A percentile compares a stretch with the other conserved stretches of the same genome.
Evolutionary conservation across 179 eudicot genomes (phyloP).

Genomic region (Amaranthus tricolor): DNA sequence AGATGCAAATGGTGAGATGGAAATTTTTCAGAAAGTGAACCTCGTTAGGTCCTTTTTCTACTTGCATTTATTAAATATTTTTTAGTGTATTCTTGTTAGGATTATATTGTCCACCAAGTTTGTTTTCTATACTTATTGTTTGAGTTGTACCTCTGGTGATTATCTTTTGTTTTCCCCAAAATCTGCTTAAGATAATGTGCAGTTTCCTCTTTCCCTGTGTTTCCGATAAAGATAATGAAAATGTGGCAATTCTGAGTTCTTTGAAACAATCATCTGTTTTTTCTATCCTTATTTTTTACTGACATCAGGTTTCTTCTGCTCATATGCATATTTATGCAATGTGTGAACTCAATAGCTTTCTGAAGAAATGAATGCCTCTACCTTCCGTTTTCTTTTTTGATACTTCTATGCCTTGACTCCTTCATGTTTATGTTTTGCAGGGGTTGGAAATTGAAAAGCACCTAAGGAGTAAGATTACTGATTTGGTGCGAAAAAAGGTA

Average conservation of each 20-base stretch:
- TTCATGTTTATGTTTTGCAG: conserved; percentile 36
- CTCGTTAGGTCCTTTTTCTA: background rate
- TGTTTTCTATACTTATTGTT: background rate
- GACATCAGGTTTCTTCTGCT: background rate
- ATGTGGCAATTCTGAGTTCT: no score
- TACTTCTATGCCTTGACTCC: conserved; percentile 6
- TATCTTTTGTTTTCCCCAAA: background rate
- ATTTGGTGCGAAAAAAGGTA: conserved; percentile 65
- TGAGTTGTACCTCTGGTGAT: background rate
- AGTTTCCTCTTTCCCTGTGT: no score
- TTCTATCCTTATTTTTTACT: background rate
- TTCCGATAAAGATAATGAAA: no score
- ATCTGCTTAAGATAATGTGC: no score
- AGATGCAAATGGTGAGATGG: conserved; percentile 63
- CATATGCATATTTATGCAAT: background rate
- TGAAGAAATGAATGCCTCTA: background rate
- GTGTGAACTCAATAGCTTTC: background rate
- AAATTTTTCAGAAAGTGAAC: background rate
- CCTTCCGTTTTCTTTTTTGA: background rate
- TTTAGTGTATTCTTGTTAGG: background rate
- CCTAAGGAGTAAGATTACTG: conserved; percentile 59
- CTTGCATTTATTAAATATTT: background rate
- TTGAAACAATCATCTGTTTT: no score
- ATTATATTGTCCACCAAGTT: background rate
- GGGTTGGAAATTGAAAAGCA: conserved; percentile 88